Percentiles rank a stretch among this genome's conserved stretches.
phyloP scores from a whole-genome alignment of 345 rosid genomes.

The Odontarrhena argentea region DNA sequence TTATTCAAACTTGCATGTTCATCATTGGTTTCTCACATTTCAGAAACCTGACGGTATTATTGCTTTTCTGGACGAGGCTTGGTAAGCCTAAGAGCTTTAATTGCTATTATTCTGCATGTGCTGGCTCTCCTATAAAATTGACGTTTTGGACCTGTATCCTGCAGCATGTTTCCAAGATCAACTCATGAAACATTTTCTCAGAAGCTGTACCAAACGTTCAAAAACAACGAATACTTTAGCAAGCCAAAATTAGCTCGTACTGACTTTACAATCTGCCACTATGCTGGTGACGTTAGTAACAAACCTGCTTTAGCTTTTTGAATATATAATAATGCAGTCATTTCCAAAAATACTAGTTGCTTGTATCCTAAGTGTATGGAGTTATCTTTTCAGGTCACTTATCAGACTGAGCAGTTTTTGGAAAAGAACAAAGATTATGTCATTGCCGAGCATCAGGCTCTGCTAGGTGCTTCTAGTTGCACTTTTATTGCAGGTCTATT shows the following conservation, averaged over 20 bases:
- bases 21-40: constrained; percentile 27
- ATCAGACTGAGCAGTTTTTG: constrained; percentile 88
- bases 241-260: constrained; percentile 91
- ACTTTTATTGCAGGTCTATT: constrained; percentile 77
- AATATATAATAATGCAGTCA: constrained; percentile 11
- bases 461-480: constrained; percentile 80
- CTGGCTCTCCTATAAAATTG: constrained; percentile 27
- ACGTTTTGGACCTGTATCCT: constrained; percentile 33
- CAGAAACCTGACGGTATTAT: constrained; percentile 99
- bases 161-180: constrained; percentile 95
- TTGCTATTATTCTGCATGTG: constrained; percentile 15
- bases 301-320: constrained; percentile 25
- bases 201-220: constrained; percentile 90
- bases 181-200: constrained; percentile 97
- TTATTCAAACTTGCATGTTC: constrained; percentile 15
- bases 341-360: neutral
- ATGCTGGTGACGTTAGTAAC: constrained; percentile 93
- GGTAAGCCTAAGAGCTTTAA: constrained; percentile 57
- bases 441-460: constrained; percentile 94
- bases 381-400: constrained; percentile 72
- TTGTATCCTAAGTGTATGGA: constrained; percentile 8
- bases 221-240: constrained; percentile 71
- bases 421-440: constrained; percentile 98
- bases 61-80: constrained; percentile 96
- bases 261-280: constrained; percentile 93